Base-by-base conservation (phyloP, 2,329 filamentous ascomycete genomes). In the Pseudogymnoascus sp. region DNA sequence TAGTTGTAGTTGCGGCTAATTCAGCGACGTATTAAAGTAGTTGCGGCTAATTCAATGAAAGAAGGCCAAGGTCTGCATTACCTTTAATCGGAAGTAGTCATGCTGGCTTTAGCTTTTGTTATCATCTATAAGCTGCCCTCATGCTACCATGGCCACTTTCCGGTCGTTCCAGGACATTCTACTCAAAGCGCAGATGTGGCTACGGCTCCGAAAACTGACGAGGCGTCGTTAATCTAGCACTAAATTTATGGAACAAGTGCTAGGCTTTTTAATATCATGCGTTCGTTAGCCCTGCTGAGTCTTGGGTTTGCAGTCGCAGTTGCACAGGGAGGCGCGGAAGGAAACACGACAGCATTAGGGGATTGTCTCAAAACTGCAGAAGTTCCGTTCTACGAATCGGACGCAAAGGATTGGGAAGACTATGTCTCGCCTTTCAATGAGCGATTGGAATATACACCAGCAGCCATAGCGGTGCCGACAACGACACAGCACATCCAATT, bases 401-500 rank as follows among this genome's bases (percentile, higher is more conserved):
- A 26, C 11, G 19, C 42, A 4, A 17, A 26, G 13, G 42, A 46
- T n/a, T 46, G 42, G 42, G 42, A n/a, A 9, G 42, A 26, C 11
- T 46, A 46, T 7, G 37, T 67, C 7, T 68, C 65, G 26, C 65
- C 66, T n/a, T 70, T 70, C 61, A 71, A 71, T 53, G 62, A 67
- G 4, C 50, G 63, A 56, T 35, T 67, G 7, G 42, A 63, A 13
- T 63, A 67, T 53, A 63, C 62, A 42, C 68, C 69, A 23, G 63
- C 65, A 29, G 68, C 66, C 17, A 62, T 70, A 29, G 68, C 67
- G 4, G 67, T 67, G 60, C 69, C 69, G 9, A 64, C 65, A 68
- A 65, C 75, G 71, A 4, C 73, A 1, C 21, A 72, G 2, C 65
- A 74, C 2, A 73, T 83, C 15, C 71, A 76, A 5, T 72, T 71